Conservation (phyloP, 257 asterid species). For the Datura wrightii region DNA sequence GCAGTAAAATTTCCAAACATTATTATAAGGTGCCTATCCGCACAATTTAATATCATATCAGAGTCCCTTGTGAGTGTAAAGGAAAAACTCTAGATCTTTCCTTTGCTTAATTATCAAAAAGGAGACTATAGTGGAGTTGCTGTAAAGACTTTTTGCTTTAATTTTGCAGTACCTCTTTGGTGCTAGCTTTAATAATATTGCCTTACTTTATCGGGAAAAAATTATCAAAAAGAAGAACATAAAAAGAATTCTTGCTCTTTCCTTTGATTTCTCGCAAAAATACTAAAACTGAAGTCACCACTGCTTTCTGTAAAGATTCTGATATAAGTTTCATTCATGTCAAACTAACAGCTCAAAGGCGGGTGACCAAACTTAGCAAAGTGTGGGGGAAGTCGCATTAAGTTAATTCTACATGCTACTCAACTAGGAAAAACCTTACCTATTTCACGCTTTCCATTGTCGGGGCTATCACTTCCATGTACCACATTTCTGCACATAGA, state of each 20-base stretch:
- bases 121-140: background rate
- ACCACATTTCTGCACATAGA: conserved; percentile 76
- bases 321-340: background rate
- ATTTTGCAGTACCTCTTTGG: background rate
- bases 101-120: background rate
- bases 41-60: background rate
- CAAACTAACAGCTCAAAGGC: background rate
- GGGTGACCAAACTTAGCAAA: background rate
- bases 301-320: background rate
- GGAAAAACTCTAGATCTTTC: background rate
- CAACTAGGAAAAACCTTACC: conserved; percentile 46
- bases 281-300: background rate
- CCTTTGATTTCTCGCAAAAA: background rate
- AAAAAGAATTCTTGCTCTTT: background rate
- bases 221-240: background rate
- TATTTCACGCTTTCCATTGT: conserved; percentile 84
- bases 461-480: conserved; percentile 97
- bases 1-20: background rate
- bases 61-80: background rate
- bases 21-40: background rate
- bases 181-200: background rate
- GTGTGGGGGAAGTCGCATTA: background rate
- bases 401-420: conserved; percentile 19
- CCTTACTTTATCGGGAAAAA: background rate
- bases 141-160: background rate